phyloP scores from a whole-genome alignment of 106 monocot genomes.

The Chionographis japonica region DNA sequence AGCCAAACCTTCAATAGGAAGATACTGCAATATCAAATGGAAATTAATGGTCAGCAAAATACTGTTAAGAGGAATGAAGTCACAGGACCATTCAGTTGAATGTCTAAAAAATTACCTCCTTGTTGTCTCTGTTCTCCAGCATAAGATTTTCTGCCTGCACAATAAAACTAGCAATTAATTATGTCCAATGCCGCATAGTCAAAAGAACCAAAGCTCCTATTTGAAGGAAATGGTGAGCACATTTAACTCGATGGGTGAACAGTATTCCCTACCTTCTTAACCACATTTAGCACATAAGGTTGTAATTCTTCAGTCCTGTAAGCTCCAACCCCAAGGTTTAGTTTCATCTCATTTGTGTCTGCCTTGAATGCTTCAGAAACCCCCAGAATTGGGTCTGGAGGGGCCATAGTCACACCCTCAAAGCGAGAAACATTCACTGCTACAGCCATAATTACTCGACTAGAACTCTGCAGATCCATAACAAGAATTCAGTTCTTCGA shows the following conservation, averaged over 20 bases:
- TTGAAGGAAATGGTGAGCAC: neutral
- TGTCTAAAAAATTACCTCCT: conserved; percentile 52
- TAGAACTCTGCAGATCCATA: conserved; percentile 38
- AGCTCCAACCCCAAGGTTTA: conserved; percentile 94
- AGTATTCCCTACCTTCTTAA: conserved; percentile 66
- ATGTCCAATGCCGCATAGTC: neutral
- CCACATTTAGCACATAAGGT: conserved; percentile 96
- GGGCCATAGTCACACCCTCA: conserved; percentile 93
- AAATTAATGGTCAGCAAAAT: conserved; percentile 1
- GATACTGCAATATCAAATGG: conserved; percentile 65
- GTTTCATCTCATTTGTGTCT: conserved; percentile 80
- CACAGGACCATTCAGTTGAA: neutral
- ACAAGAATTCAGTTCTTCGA: neutral
- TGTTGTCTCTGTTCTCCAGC: conserved; percentile 94
- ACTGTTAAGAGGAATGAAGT: neutral
- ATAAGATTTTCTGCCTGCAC: conserved; percentile 88
- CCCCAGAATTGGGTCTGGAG: conserved; percentile 95
- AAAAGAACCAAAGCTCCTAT: neutral
- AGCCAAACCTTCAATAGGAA: conserved; percentile 96
- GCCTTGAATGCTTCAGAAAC: conserved; percentile 94
- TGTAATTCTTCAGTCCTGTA: conserved; percentile 96
- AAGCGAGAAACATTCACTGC: conserved; percentile 78
- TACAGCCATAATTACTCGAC: conserved; percentile 51
- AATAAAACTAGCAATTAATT: conserved; percentile 3
- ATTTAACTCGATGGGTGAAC: neutral